A percentile compares a stretch with the other conserved stretches of the same genome.
Conservation (phyloP, 352 stramenopile species). For the Phytopythium cucurbitacearum region DNA sequence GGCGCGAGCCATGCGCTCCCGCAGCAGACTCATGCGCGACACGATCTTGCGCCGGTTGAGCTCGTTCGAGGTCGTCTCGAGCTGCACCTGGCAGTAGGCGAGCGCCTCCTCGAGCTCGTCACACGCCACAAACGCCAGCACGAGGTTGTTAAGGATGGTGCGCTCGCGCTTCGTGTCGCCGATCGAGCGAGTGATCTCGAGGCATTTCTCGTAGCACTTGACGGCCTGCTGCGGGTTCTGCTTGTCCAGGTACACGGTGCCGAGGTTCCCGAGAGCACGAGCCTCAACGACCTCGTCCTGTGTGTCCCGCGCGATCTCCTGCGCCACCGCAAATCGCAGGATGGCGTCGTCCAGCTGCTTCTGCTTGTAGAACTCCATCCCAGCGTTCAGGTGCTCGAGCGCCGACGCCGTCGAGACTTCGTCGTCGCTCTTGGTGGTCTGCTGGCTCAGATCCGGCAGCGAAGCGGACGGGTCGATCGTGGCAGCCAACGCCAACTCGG, state of each 20-base stretch:
- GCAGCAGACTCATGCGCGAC: conserved; percentile 67
- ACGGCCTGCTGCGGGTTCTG: conserved; percentile 67
- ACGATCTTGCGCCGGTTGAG: conserved; percentile 79
- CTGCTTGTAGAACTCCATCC: conserved; percentile 76
- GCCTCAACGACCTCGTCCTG: conserved; percentile 65
- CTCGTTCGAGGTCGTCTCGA: conserved; percentile 61
- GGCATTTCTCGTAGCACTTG: conserved; percentile 69
- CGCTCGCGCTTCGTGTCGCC: conserved; percentile 73
- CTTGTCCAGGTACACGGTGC: conserved; percentile 73
- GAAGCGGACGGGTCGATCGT: not conserved
- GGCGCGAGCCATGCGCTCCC: conserved; percentile 30
- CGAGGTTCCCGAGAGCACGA: conserved; percentile 69
- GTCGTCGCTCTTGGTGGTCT: conserved; percentile 1
- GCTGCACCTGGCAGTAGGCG: conserved; percentile 58
- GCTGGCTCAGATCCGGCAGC: not conserved
- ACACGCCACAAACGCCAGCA: conserved; percentile 65
- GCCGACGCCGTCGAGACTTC: conserved; percentile 22
- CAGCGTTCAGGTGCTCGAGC: conserved; percentile 63
- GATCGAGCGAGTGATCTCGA: conserved; percentile 69
- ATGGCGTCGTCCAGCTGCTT: conserved; percentile 60
- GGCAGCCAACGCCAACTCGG: not conserved
- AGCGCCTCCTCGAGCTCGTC: conserved; percentile 56
- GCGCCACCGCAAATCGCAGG: conserved; percentile 55
- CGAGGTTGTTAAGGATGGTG: conserved; percentile 82
- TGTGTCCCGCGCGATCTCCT: conserved; percentile 39